These are phyloP conservation scores for Rhynchosporium graminicola DNA, from an alignment of 2,329 filamentous ascomycete genomes.

Conservation along the genomic window DNA sequence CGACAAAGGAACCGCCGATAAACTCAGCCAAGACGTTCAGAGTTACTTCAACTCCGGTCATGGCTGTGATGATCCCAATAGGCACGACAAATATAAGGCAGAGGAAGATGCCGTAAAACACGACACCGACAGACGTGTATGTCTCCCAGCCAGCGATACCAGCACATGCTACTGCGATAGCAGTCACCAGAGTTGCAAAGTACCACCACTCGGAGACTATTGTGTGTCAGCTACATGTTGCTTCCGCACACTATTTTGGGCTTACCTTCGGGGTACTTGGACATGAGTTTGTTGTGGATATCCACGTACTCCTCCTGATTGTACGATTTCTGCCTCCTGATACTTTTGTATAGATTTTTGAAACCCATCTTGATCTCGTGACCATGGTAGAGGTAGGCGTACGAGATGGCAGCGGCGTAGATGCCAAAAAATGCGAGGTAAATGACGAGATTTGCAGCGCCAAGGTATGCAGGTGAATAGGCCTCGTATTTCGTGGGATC, in stretches of 20 bases:
- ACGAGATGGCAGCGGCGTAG: constrained; percentile 69
- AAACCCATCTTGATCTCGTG: constrained; percentile 60
- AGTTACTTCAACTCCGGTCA: constrained; percentile 51
- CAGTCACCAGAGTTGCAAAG: constrained; percentile 44
- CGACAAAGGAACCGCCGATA: constrained; percentile 69
- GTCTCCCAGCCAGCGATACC: constrained; percentile 53
- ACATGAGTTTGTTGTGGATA: constrained; percentile 53
- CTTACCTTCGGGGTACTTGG: constrained; percentile 44
- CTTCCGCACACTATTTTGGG: background rate
- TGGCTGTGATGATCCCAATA: constrained; percentile 45
- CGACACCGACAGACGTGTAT: constrained; percentile 48
- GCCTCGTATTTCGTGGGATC: constrained; percentile 57
- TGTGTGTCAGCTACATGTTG: background rate
- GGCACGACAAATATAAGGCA: constrained; percentile 41
- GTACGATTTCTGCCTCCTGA: constrained; percentile 44
- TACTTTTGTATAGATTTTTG: constrained; percentile 41
- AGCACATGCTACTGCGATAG: constrained; percentile 49
- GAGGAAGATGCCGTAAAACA: constrained; percentile 37
- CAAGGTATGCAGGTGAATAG: constrained; percentile 70
- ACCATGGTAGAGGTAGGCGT: constrained; percentile 67
- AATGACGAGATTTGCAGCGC: constrained; percentile 67
- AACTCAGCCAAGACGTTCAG: constrained; percentile 73
- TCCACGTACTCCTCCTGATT: constrained; percentile 42
- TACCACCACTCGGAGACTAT: constrained; percentile 57
- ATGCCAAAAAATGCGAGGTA: constrained; percentile 72